These are phyloP conservation scores for Hypsizygus marmoreus DNA, from an alignment of 768 basidiomycete genomes.

Conservation along the genomic window DNA sequence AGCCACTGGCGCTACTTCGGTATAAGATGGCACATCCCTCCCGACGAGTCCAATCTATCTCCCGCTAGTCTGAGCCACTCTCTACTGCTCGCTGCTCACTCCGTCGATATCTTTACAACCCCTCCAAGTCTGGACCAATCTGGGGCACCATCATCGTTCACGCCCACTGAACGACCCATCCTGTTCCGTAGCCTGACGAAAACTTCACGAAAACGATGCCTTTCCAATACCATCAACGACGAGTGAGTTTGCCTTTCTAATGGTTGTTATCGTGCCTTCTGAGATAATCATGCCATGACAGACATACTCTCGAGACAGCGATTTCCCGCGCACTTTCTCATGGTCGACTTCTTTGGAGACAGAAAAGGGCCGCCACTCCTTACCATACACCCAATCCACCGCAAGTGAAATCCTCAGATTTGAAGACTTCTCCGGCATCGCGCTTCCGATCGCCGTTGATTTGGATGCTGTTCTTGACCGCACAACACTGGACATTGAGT, in stretches of 20 bases:
- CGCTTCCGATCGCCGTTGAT: slow-evolving; percentile 9
- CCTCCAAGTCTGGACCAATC: too few relatives aligned
- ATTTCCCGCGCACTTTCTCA: slow-evolving; percentile 30
- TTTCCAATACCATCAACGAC: slow-evolving; percentile 4
- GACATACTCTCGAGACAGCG: slow-evolving; percentile 22
- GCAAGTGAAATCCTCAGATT: slow-evolving; percentile 27
- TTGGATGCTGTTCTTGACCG: slow-evolving; percentile 31
- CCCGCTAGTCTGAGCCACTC: too few relatives aligned
- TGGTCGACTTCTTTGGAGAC: slow-evolving; percentile 28
- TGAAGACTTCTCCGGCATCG: slow-evolving; percentile 20
- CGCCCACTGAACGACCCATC: too few relatives aligned
- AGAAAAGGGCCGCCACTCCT: slow-evolving; percentile 15
- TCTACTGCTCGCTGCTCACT: too few relatives aligned
- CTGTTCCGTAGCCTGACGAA: too few relatives aligned
- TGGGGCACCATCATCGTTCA: too few relatives aligned
- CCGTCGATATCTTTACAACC: too few relatives aligned
- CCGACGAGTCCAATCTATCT: too few relatives aligned
- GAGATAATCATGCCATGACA: not conserved
- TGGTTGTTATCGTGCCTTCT: not conserved
- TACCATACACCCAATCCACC: slow-evolving; percentile 23
- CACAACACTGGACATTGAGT: slow-evolving; percentile 37
- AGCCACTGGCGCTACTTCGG: slow-evolving; percentile 8
- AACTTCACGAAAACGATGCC: not conserved
- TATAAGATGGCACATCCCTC: slow-evolving; percentile 3
- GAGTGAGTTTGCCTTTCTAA: slow-evolving; percentile 1